phyloP scores from a whole-genome alignment of 495 filamentous ascomycete species.

The Hypoxylon perforatum region DNA sequence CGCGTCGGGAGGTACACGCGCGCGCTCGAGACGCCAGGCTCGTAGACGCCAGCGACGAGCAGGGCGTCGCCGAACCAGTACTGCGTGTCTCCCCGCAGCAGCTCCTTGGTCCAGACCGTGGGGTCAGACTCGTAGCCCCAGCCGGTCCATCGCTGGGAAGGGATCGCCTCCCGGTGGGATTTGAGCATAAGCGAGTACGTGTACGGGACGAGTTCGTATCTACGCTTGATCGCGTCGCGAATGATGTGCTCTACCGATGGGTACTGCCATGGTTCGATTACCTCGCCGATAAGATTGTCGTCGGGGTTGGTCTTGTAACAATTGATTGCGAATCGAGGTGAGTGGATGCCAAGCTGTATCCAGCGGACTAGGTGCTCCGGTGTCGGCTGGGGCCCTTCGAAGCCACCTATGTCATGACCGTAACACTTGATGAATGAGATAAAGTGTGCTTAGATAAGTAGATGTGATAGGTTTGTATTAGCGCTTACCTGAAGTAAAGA shows the following conservation, averaged over 20 bases:
- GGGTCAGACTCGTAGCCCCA: constrained; percentile 74
- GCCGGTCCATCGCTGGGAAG: constrained; percentile 74
- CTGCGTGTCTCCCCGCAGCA: constrained; percentile 69
- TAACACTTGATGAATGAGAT: constrained; percentile 60
- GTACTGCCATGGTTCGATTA: constrained; percentile 81
- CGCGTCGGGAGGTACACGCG: constrained; percentile 70
- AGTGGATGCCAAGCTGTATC: constrained; percentile 76
- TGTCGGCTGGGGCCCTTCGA: constrained; percentile 74
- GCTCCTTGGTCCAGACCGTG: constrained; percentile 66
- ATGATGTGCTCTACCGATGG: constrained; percentile 69
- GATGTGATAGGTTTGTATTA: background rate
- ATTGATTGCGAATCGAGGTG: constrained; percentile 77
- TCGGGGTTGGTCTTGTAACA: constrained; percentile 75
- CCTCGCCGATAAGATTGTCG: constrained; percentile 70
- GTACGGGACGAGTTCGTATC: constrained; percentile 76
- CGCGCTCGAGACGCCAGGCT: constrained; percentile 62
- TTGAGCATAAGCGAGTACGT: constrained; percentile 71
- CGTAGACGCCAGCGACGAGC: constrained; percentile 72
- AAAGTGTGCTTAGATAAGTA: too few species aligned
- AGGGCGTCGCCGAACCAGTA: constrained; percentile 78
- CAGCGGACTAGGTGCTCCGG: constrained; percentile 76
- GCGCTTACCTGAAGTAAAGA: constrained; percentile 64
- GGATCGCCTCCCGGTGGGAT: constrained; percentile 66
- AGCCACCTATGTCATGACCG: constrained; percentile 78
- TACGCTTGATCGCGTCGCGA: constrained; percentile 70